phyloP scores from a whole-genome alignment of 768 basidiomycete species.

The Stropharia rugosoannulata region DNA sequence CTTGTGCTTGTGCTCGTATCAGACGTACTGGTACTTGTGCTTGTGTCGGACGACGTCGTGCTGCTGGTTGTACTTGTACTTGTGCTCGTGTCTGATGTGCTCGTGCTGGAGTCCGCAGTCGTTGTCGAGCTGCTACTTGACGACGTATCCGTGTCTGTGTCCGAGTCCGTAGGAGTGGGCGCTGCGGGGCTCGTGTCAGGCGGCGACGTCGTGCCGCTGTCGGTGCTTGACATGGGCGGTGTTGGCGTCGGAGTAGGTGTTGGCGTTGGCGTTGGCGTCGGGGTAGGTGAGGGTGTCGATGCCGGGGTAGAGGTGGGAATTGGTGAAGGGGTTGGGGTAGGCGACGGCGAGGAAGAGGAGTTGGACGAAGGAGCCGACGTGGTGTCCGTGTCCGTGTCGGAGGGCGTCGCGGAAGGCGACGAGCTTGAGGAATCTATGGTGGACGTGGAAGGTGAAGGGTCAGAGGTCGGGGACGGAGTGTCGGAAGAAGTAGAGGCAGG shows the following conservation, averaged over 20 bases:
- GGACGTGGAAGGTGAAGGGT: slow-evolving; percentile 18
- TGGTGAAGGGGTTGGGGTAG: not conserved
- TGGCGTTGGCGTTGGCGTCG: not conserved
- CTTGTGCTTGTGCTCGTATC: not conserved
- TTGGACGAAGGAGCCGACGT: not conserved
- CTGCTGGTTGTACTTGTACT: slow-evolving; percentile 15
- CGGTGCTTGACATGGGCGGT: not conserved
- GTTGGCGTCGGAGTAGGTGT: slow-evolving; percentile 6
- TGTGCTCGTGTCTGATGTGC: slow-evolving; percentile 12
- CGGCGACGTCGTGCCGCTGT: not conserved
- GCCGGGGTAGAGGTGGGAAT: not conserved
- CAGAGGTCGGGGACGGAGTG: slow-evolving; percentile 11
- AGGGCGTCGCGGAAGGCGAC: not conserved
- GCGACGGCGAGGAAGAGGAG: not conserved
- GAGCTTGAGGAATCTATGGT: not conserved
- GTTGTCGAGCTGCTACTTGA: not conserved
- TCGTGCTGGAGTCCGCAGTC: not conserved
- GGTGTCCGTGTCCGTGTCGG: not conserved
- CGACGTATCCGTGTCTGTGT: too few species aligned
- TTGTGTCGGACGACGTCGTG: slow-evolving; percentile 15
- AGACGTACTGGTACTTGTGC: not conserved
- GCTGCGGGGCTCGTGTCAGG: too few species aligned
- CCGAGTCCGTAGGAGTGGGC: too few species aligned
- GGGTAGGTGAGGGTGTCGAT: not conserved
- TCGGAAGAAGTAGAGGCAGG: slow-evolving; percentile 16